Base-by-base conservation (phyloP, 2,329 filamentous ascomycete species). In the Scedosporium minutisporum region DNA sequence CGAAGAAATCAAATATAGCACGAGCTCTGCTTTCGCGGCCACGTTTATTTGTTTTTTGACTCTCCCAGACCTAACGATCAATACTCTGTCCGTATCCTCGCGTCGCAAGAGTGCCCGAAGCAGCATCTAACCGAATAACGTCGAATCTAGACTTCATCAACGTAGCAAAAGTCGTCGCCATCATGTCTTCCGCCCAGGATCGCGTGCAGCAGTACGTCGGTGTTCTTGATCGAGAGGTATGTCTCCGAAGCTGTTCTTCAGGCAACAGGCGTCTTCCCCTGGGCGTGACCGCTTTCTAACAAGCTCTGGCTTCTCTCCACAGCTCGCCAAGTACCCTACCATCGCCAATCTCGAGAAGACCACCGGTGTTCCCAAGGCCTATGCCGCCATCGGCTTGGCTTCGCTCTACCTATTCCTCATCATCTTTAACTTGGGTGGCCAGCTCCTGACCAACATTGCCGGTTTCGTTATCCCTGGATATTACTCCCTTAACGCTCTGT, bases 371-470 rank as follows among this genome's bases (percentile, higher is more conserved):
- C 91, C 91, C 73, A 96, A 96, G 82, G 88, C 90, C 71, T 95
- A 96, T 75, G 88, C 86, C 67, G 83, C 90, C 72, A 87, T 93
- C 69, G 91, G 90, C 70, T 73, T 91, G 64, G 87, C 77, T 65
- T 87, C 87, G 60, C 84, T 93, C 68, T 96, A 96, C 82, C 91
- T 95, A 80, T 91, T 93, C 81, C 85, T 95, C 69, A 90, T 95
- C 78, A 87, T 95, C 80, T 92, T 96, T 83, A 96, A 96, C 84
- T 89, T 95, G 67, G 91, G 88, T 67, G 90, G 91, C 70, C 90
- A 93, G 78, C 88, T 95, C 72, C 81, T 96, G 69, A 92, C 91
- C 78, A 96, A 96, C 80, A 78, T 92, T 68, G 90, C 90, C 68
- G 91, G 91, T 65, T 95, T 95, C 74, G 78, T 89, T 69, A 83